Evolutionary conservation across 2,329 filamentous ascomycete genomes (phyloP).

Genomic region (Cercospora sp.): DNA sequence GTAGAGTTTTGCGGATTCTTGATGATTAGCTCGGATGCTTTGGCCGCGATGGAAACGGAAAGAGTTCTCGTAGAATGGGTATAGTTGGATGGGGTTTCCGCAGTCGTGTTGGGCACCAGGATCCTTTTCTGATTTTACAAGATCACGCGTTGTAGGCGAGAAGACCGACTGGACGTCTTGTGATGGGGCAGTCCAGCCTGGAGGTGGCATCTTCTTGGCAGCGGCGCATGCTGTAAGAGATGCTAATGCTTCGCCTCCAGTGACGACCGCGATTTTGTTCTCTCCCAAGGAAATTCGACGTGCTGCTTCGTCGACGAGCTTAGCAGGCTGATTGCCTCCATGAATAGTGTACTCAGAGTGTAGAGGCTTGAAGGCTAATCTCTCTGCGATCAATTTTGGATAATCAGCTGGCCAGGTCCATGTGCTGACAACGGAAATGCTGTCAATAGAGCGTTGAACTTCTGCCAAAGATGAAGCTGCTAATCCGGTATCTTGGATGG

Average conservation of each 20-base stretch:
- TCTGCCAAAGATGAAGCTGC: slow-evolving; percentile 28
- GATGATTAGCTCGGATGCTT: slow-evolving; percentile 55
- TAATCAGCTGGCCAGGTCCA: slow-evolving; percentile 68
- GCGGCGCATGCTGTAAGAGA: slow-evolving; percentile 57
- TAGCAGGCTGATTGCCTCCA: slow-evolving; percentile 64
- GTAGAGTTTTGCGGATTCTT: slow-evolving; percentile 62
- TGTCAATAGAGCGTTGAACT: slow-evolving; percentile 55
- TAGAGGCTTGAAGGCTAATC: slow-evolving; percentile 50
- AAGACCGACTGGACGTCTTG: slow-evolving; percentile 52
- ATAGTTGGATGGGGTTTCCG: slow-evolving; percentile 65
- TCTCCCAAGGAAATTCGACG: slow-evolving; percentile 56
- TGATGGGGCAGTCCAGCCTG: slow-evolving; percentile 58
- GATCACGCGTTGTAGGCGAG: slow-evolving; percentile 51
- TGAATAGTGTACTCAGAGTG: slow-evolving; percentile 57
- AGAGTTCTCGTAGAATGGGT: slow-evolving; percentile 66
- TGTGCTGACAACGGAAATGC: slow-evolving; percentile 59
- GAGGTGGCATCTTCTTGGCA: slow-evolving; percentile 56
- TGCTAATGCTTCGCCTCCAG: slow-evolving; percentile 65
- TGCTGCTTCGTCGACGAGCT: slow-evolving; percentile 64
- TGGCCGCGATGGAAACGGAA: slow-evolving; percentile 60
- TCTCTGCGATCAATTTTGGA: slow-evolving; percentile 54
- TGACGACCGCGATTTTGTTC: slow-evolving; percentile 58
- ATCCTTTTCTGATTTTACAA: slow-evolving; percentile 45
- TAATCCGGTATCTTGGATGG: slow-evolving; percentile 53
- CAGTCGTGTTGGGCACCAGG: slow-evolving; percentile 59